Conservation (phyloP, 768 basidiomycete species). For the Pisolithus orientalis region DNA sequence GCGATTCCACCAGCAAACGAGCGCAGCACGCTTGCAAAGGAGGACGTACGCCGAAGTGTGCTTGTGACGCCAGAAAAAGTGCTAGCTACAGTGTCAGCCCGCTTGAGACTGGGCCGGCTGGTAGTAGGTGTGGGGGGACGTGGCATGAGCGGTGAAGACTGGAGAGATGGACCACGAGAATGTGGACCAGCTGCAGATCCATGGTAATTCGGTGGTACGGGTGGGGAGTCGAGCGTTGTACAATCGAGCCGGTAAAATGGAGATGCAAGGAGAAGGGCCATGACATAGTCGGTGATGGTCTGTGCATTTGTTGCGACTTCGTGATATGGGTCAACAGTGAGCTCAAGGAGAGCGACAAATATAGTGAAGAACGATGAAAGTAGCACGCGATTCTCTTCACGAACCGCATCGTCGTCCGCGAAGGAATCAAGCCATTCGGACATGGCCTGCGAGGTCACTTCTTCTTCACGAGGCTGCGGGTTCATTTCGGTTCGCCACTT, state of each 20-base stretch:
- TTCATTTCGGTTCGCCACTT: slow-evolving; percentile 44
- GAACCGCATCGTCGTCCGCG: slow-evolving; percentile 54
- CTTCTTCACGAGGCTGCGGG: slow-evolving; percentile 49
- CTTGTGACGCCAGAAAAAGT: slow-evolving; percentile 57
- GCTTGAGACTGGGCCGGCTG: slow-evolving; percentile 43
- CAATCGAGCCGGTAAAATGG: slow-evolving; percentile 74
- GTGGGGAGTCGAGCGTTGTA: slow-evolving; percentile 52
- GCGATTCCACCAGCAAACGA: slow-evolving; percentile 63
- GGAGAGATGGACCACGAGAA: slow-evolving; percentile 42
- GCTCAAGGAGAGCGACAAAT: slow-evolving; percentile 79
- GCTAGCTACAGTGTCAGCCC: slow-evolving; percentile 58
- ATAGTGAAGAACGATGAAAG: slow-evolving; percentile 94
- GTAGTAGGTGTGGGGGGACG: slow-evolving; percentile 41
- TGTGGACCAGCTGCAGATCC: slow-evolving; percentile 29
- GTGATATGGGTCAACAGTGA: slow-evolving; percentile 88
- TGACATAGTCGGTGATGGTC: slow-evolving; percentile 88
- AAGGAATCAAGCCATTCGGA: slow-evolving; percentile 74
- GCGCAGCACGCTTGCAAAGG: slow-evolving; percentile 72
- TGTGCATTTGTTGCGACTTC: slow-evolving; percentile 90
- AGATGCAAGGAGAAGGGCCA: slow-evolving; percentile 84
- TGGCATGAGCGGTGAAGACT: slow-evolving; percentile 40
- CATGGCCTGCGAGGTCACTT: slow-evolving; percentile 65
- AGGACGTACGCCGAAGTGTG: slow-evolving; percentile 72
- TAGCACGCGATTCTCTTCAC: slow-evolving; percentile 76
- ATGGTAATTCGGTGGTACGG: slow-evolving; percentile 34